Evolutionary conservation across 2,329 filamentous ascomycete genomes (phyloP).

Genomic region (Chaetomium sp.): DNA sequence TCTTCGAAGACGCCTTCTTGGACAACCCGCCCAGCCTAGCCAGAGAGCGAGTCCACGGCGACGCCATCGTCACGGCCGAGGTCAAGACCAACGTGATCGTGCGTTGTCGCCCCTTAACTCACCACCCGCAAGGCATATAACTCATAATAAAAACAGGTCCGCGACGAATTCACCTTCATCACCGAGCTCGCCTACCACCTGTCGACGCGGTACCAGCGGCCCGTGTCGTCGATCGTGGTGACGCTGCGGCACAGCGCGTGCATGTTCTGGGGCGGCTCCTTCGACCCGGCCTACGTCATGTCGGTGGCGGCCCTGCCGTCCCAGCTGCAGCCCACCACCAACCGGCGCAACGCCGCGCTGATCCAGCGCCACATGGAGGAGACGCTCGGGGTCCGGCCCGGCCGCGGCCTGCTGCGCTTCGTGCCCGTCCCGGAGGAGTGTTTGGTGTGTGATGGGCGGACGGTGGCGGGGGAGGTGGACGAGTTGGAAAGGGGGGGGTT

Average conservation of each 20-base stretch:
- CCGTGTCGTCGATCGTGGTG: slow-evolving; percentile 72
- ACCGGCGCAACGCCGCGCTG: slow-evolving; percentile 78
- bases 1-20: slow-evolving; percentile 51
- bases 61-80: slow-evolving; percentile 64
- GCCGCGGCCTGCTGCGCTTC: slow-evolving; percentile 74
- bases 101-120: slow-evolving; percentile 36
- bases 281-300: slow-evolving; percentile 78
- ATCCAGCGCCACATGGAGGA: slow-evolving; percentile 76
- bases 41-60: slow-evolving; percentile 52
- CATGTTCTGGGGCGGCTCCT: slow-evolving; percentile 72
- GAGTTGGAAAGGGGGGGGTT: slow-evolving; percentile 47
- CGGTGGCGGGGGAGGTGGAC: slow-evolving; percentile 68
- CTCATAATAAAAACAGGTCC: too few species aligned
- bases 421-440: slow-evolving; percentile 69
- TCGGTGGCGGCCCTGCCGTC: slow-evolving; percentile 70
- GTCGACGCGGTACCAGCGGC: slow-evolving; percentile 73
- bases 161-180: slow-evolving; percentile 74
- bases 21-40: slow-evolving; percentile 40
- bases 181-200: slow-evolving; percentile 73
- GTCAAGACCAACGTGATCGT: slow-evolving; percentile 67
- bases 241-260: slow-evolving; percentile 75
- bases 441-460: slow-evolving; percentile 70
- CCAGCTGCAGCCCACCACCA: slow-evolving; percentile 71
- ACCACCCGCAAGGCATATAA: too few species aligned
- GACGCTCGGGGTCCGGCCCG: slow-evolving; percentile 64